phyloP scores from a whole-genome alignment of 2,329 filamentous ascomycete species.

The Daldinia sp. region DNA sequence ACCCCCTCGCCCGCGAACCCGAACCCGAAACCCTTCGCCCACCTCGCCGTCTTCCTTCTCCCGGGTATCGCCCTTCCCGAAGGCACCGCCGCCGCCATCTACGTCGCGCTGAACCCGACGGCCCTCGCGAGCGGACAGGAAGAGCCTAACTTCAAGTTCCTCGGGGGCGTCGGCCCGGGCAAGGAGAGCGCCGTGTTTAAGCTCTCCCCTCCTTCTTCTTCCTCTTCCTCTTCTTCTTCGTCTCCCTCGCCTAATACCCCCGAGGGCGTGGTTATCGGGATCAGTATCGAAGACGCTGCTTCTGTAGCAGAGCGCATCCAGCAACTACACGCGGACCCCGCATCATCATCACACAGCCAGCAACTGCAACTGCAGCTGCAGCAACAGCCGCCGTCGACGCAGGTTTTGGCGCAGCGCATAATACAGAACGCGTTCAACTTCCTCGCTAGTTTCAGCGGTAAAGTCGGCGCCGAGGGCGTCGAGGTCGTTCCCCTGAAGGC shows the following conservation, averaged over 20 bases:
- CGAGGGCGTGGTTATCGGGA: slow-evolving; percentile 75
- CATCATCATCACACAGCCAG: no score
- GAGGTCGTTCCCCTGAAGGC: slow-evolving; percentile 94
- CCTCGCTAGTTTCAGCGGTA: slow-evolving; percentile 84
- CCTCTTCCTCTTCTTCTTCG: slow-evolving; percentile 20
- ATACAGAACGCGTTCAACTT: slow-evolving; percentile 99
- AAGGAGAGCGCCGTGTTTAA: slow-evolving; percentile 95
- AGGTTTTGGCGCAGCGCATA: slow-evolving; percentile 88
- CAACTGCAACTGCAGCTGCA: background rate
- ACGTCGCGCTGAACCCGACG: slow-evolving; percentile 70
- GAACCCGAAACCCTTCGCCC: slow-evolving; percentile 70
- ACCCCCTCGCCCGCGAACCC: slow-evolving; percentile 40
- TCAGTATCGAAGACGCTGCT: slow-evolving; percentile 81
- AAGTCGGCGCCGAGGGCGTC: slow-evolving; percentile 69
- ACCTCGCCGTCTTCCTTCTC: slow-evolving; percentile 90
- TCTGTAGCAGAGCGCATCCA: slow-evolving; percentile 69
- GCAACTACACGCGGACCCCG: slow-evolving; percentile 38
- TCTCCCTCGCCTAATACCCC: slow-evolving; percentile 20
- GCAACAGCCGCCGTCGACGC: slow-evolving; percentile 66
- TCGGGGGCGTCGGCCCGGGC: slow-evolving; percentile 88
- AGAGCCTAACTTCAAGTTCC: slow-evolving; percentile 77
- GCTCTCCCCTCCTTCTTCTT: slow-evolving; percentile 56
- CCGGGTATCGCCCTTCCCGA: slow-evolving; percentile 80
- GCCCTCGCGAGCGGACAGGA: slow-evolving; percentile 58
- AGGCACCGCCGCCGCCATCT: slow-evolving; percentile 87